Evolutionary conservation across 1,284 basidiomycete species (phyloP).

Genomic region (Pholiota adiposa): DNA sequence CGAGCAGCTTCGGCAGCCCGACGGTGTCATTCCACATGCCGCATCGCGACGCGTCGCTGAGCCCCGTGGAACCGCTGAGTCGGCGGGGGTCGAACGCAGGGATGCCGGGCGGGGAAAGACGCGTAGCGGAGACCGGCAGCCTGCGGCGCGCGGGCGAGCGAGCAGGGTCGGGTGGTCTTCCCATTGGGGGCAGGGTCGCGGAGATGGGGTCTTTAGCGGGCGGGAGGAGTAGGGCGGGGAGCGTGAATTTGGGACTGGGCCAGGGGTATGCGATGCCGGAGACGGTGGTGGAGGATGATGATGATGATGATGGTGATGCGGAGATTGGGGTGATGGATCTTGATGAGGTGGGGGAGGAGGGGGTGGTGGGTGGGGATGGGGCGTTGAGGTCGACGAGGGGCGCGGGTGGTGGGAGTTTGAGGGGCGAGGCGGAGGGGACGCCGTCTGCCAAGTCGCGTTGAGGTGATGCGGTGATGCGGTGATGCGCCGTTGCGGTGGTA

Average conservation of each 20-base stretch:
- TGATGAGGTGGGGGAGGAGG: not conserved
- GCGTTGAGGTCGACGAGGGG: too few species aligned
- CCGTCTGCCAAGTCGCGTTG: constrained; percentile 16
- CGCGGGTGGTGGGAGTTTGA: too few species aligned
- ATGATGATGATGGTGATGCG: constrained; percentile 9
- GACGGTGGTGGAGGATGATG: constrained; percentile 21
- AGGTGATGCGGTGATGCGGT: too few species aligned
- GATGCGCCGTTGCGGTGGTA: too few species aligned
- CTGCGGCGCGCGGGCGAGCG: constrained; percentile 62
- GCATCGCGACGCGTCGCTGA: constrained; percentile 39
- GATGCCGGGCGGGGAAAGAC: constrained; percentile 35
- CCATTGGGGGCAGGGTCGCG: constrained; percentile 48
- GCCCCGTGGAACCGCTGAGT: constrained; percentile 55
- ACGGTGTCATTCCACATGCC: constrained; percentile 48
- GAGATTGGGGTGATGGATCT: constrained; percentile 2
- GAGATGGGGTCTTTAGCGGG: constrained; percentile 63
- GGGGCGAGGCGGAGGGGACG: too few species aligned
- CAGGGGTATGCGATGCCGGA: constrained; percentile 12
- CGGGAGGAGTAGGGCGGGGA: constrained; percentile 47
- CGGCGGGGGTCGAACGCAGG: constrained; percentile 51
- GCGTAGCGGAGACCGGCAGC: constrained; percentile 39
- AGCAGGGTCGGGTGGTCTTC: constrained; percentile 38
- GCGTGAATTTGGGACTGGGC: constrained; percentile 21
- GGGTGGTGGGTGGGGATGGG: too few species aligned
- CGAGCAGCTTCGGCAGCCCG: constrained; percentile 67